Evolutionary conservation across 352 stramenopile species (phyloP), one percentile per base, ranked within the genome.

Genomic region (Globisporangium canariense): DNA sequence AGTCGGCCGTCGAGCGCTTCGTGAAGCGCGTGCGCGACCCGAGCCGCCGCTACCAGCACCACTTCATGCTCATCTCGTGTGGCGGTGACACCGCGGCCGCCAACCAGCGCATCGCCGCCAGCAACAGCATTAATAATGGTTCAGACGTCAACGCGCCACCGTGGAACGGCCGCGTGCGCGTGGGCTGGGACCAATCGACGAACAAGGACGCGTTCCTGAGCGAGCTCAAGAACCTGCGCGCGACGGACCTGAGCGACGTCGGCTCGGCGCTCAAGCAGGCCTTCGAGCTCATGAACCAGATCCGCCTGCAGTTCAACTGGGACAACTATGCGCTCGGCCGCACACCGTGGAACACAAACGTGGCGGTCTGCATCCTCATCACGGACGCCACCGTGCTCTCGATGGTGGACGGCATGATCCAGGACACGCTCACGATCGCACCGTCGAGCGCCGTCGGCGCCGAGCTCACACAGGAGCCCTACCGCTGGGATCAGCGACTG

Each of bases 241-340:
- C 88, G 25, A 90, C 70, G 1, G 84, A 96, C 62, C 50, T 96
- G 58, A 94, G 88, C 64, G 86, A 94, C 60, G 62, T 94, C 7
- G 86, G 88, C 46, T 67, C 70, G 2, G 83, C 84, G 11, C 70
- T 96, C 11, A 83, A 83, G 58, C 85, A 93, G 62, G 86, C 86
- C 20, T 93, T 93, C 45, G 86, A 96, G 32, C 79, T 96, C 60
- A 94, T 96, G 83, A 96, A 96, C 67, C 88, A 93, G 70, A 90
- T 94, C 66, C 87, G 87, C 0, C 74, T 93, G 46, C 85, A 93
- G 73, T 90, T 93, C 69, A 91, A 92, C 62, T 96, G 85, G 81
- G 87, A 96, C 78, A 93, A 82, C 64, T 96, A 96, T 70, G 88
- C 58, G 20, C 74, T 96, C 20, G 87, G 87, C 3, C 75, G 87